These are phyloP conservation scores for Trametes hirsuta DNA, from an alignment of 1,284 basidiomycete species.

Conservation along the genomic window DNA sequence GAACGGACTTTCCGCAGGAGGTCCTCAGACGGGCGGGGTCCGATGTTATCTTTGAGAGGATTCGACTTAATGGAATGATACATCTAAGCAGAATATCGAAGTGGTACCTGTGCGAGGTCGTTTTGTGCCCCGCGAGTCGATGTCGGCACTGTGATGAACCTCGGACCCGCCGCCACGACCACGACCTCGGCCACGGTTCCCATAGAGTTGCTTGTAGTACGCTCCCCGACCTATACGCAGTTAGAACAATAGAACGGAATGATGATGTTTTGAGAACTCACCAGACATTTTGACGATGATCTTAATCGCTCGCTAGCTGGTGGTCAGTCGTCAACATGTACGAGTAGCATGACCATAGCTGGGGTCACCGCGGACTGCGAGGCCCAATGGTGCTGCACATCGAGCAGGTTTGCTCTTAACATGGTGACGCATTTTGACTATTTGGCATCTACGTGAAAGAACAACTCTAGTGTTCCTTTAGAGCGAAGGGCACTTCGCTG, in stretches of 20 bases:
- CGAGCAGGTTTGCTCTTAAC: no score
- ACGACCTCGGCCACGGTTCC: conserved; percentile 17
- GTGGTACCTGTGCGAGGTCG: neutral
- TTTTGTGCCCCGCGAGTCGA: neutral
- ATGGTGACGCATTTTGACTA: no score
- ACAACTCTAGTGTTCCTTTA: neutral
- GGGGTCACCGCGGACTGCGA: no score
- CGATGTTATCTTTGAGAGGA: no score
- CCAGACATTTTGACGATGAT: neutral
- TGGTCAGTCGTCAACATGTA: no score
- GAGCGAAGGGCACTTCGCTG: neutral
- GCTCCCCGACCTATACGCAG: conserved; percentile 20
- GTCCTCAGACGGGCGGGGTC: conserved; percentile 6
- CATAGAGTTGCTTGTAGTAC: conserved; percentile 29
- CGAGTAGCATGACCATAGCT: no score
- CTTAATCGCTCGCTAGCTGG: no score
- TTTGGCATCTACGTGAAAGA: neutral
- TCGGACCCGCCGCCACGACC: neutral
- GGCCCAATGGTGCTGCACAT: no score
- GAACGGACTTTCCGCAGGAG: conserved; percentile 11
- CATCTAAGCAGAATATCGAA: no score
- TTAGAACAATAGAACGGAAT: no score
- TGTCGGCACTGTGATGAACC: neutral
- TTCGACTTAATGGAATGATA: no score
- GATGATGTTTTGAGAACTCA: neutral